phyloP scores from a whole-genome alignment of 2,329 filamentous ascomycete genomes.

The Zymoseptoria tritici region DNA sequence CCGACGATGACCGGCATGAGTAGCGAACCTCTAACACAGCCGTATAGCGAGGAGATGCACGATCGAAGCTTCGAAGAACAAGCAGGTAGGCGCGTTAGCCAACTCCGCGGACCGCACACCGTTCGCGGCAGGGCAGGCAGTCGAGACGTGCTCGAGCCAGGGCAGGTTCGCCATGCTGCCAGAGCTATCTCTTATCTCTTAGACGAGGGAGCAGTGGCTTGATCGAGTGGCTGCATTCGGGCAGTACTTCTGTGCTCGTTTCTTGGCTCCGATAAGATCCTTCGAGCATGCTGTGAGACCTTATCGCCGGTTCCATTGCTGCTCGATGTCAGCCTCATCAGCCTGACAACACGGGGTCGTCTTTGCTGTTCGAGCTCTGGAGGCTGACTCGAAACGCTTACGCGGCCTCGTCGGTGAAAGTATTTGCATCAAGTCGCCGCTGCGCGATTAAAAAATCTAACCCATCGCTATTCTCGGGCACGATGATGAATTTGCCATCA shows the following conservation, averaged over 20 bases:
- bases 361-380: background rate
- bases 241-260: background rate
- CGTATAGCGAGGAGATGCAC: slow-evolving; percentile 4
- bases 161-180: too few species aligned
- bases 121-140: background rate
- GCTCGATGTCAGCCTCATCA: background rate
- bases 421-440: background rate
- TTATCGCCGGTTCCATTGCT: background rate
- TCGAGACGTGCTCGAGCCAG: background rate
- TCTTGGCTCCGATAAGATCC: background rate
- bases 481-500: background rate
- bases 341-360: too few species aligned
- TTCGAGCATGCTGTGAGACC: background rate
- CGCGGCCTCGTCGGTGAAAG: background rate
- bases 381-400: background rate
- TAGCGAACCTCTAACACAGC: background rate
- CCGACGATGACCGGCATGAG: background rate
- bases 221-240: background rate
- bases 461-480: background rate
- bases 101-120: background rate
- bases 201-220: background rate
- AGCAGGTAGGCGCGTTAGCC: background rate
- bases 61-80: background rate
- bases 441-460: background rate
- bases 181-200: background rate